Base-by-base conservation (phyloP, 2,329 filamentous ascomycete species). In the Claviceps sp. region DNA sequence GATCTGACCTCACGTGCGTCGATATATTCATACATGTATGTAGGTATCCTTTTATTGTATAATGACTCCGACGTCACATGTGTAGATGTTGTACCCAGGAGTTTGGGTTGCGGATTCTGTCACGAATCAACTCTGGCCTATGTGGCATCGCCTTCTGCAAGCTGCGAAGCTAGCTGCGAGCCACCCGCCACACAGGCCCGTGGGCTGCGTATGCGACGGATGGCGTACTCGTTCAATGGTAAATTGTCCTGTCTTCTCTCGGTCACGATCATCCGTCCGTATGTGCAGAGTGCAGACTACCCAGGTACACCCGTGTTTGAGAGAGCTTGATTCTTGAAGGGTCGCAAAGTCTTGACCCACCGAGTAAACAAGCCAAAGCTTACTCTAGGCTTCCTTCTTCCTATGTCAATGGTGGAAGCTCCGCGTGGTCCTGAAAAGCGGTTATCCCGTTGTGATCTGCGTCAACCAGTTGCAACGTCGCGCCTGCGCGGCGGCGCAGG, bases 181-280 rank as follows among this genome's bases (percentile, higher is more conserved):
- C 29, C 42, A 26, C 22, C 16, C 43, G 17, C 14, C 40, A 43
- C 20, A 43, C 20, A 22, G 40, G 2, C 34, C 29, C 2, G 48
- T 37, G 47, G 48, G 48, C 26, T 40, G 38, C 20, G 22, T 48
- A 51, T 54, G 43, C 54, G 54, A 55, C 54, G 54, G 54, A 54
- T 40, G 52, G 52, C 52, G 52, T 37, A 52, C 36, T 23, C 22
- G 2, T 8, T 38, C 40, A 44, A 45, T 22, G n/a, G 23, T 8
- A 42, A 34, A 11, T 34, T 34, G 29, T 34, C 43, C 45, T 26
- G 50, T 47, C 47, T 37, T 36, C 11, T 36, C 20, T 47, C 26
- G 39, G 46, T 29, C 39, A 47, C n/a, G 47, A 53, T 52, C 52
- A 43, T 49, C 54, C 20, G 49, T 50, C 51, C 44, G 53, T 48